phyloP scores from a whole-genome alignment of 495 filamentous ascomycete species.

The Aeminium ludgeri region DNA sequence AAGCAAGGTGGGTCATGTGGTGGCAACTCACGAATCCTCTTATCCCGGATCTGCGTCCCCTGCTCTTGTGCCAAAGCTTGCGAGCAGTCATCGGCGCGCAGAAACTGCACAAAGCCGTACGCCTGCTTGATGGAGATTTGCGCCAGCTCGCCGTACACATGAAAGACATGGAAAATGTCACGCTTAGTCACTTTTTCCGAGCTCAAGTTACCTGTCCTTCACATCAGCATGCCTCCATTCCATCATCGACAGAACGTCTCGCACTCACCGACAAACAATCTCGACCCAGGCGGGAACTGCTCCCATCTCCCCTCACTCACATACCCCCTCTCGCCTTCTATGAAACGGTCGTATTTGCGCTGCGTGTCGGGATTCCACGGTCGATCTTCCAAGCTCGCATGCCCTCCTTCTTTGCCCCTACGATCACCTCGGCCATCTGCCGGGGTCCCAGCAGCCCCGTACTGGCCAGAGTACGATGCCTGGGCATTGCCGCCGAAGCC shows the following conservation, averaged over 20 bases:
- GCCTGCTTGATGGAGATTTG: slow-evolving; percentile 95
- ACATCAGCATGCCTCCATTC: slow-evolving; percentile 1
- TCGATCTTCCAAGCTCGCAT: slow-evolving; percentile 19
- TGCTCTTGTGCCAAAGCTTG: slow-evolving; percentile 61
- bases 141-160: slow-evolving; percentile 68
- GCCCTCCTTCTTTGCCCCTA: slow-evolving; percentile 2
- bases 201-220: slow-evolving; percentile 63
- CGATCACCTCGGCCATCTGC: slow-evolving; percentile 2
- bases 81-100: slow-evolving; percentile 55
- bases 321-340: slow-evolving; percentile 60
- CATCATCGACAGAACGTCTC: neutral
- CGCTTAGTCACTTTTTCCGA: slow-evolving; percentile 86
- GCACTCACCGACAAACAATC: slow-evolving; percentile 78
- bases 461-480: no score
- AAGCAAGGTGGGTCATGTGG: neutral
- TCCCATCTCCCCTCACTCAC: slow-evolving; percentile 88
- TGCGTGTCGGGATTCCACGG: slow-evolving; percentile 47
- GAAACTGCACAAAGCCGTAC: slow-evolving; percentile 92
- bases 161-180: slow-evolving; percentile 81
- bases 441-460: slow-evolving; percentile 13
- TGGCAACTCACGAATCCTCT: slow-evolving; percentile 70
- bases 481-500: no score
- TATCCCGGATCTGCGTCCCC: slow-evolving; percentile 57
- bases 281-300: slow-evolving; percentile 66
- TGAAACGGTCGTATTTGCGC: slow-evolving; percentile 66